Evolutionary conservation across 2,329 filamentous ascomycete species (phyloP).

Genomic region (Stagonosporopsis cucurbitacearum): DNA sequence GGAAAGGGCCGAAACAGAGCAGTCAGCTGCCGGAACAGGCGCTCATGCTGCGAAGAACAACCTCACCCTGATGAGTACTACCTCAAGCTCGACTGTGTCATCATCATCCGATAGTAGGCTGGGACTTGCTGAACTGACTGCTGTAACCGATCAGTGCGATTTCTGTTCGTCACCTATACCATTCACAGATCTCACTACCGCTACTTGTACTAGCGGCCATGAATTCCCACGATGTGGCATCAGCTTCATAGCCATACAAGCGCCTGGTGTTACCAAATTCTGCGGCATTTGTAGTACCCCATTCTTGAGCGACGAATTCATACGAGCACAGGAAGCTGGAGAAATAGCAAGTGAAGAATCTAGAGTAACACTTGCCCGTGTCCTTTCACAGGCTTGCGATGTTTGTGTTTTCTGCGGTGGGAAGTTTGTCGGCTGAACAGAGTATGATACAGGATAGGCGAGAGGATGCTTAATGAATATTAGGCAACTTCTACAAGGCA

Average conservation of each 20-base stretch:
- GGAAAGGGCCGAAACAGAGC: not conserved
- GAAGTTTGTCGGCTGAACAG: conserved; percentile 43
- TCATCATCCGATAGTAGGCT: not conserved
- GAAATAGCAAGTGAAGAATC: conserved; percentile 1
- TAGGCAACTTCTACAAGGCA: not conserved
- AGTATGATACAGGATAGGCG: too few species aligned
- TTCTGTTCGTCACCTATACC: conserved; percentile 58
- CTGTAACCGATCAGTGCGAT: conserved; percentile 56
- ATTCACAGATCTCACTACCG: conserved; percentile 56
- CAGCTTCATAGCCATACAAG: conserved; percentile 62
- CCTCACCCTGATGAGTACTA: not conserved
- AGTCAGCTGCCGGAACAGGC: not conserved
- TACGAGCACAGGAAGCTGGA: conserved; percentile 29
- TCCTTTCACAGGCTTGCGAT: conserved; percentile 46
- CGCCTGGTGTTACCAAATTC: conserved; percentile 60
- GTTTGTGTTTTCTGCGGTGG: conserved; percentile 49
- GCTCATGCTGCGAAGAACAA: not conserved
- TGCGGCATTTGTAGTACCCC: conserved; percentile 61
- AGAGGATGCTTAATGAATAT: not conserved
- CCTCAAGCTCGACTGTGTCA: not conserved
- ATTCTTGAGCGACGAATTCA: conserved; percentile 55
- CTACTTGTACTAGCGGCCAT: conserved; percentile 60
- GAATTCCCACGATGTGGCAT: conserved; percentile 62
- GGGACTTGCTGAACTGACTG: not conserved
- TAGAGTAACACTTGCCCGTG: conserved; percentile 34